These are phyloP conservation scores for Sporothrix dimorphospora DNA, from an alignment of 2,329 filamentous ascomycete species.

Conservation along the genomic window DNA sequence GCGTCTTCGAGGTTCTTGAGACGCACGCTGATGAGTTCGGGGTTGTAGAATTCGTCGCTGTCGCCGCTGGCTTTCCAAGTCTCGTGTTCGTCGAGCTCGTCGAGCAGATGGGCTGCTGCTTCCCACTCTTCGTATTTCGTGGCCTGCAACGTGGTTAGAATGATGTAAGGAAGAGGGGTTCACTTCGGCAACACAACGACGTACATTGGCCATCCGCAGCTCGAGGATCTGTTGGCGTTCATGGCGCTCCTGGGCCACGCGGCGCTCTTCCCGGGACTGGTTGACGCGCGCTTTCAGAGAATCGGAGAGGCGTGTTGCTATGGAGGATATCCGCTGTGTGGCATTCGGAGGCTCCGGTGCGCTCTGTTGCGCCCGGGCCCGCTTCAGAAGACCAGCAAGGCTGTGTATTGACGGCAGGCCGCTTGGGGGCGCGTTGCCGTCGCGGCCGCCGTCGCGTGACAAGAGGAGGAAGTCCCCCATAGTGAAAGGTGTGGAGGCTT, in stretches of 20 bases:
- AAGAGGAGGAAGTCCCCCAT: constrained; percentile 30
- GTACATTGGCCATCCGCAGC: constrained; percentile 32
- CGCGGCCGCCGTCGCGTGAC: constrained; percentile 23
- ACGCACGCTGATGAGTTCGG: constrained; percentile 68
- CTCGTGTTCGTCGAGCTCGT: constrained; percentile 77
- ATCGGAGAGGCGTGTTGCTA: constrained; percentile 22
- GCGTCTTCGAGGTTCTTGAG: constrained; percentile 75
- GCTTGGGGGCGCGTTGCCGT: background rate
- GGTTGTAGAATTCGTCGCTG: constrained; percentile 66
- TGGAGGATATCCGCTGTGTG: constrained; percentile 23
- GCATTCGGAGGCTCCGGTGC: background rate
- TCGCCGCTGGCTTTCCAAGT: constrained; percentile 70
- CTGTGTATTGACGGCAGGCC: background rate
- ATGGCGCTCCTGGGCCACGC: constrained; percentile 16
- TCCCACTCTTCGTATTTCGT: constrained; percentile 73
- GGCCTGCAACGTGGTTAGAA: constrained; percentile 54
- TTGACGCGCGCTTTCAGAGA: background rate
- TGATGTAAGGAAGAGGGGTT: background rate
- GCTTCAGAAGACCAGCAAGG: background rate
- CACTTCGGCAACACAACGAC: background rate
- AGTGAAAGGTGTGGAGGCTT: background rate
- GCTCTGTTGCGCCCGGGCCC: background rate
- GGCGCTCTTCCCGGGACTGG: constrained; percentile 21
- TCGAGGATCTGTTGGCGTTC: constrained; percentile 30
- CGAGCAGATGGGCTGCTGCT: constrained; percentile 73